Evolutionary conservation across 2,329 filamentous ascomycete species (phyloP).

Genomic region (Colletotrichum incanum): DNA sequence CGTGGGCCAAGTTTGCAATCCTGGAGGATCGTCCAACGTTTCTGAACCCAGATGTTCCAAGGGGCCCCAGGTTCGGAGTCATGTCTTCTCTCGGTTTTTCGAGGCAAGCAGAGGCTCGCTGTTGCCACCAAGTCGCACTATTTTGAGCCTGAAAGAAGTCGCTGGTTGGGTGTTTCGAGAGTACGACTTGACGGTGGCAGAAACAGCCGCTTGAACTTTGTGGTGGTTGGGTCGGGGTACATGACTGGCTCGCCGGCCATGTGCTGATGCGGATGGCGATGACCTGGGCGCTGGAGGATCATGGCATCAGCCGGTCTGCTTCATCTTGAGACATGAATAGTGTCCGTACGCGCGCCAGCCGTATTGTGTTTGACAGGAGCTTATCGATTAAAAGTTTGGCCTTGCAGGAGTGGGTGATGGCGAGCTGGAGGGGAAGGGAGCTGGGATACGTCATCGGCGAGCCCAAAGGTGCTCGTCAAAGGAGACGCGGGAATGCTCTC

Average conservation of each 20-base stretch:
- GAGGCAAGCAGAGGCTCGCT: background rate
- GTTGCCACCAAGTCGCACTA: background rate
- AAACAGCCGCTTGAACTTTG: background rate
- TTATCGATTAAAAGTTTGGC: constrained; percentile 1
- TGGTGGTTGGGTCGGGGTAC: background rate
- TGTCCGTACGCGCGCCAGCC: constrained; percentile 22
- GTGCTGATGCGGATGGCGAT: constrained; percentile 7
- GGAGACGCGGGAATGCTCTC: background rate
- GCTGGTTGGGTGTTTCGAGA: background rate
- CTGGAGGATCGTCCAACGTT: constrained; percentile 21
- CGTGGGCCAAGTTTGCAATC: constrained; percentile 2
- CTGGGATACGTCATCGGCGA: constrained; percentile 16
- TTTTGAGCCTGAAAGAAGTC: background rate
- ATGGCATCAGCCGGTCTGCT: constrained; percentile 27
- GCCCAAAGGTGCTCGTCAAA: background rate
- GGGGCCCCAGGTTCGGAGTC: background rate
- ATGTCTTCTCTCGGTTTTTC: background rate
- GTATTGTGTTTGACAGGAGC: constrained; percentile 19
- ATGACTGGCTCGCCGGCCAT: constrained; percentile 10
- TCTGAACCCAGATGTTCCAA: background rate
- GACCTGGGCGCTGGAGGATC: constrained; percentile 17
- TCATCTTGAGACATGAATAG: constrained; percentile 33
- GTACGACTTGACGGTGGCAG: background rate
- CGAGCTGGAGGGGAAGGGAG: background rate
- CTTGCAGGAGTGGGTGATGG: background rate